phyloP scores from a whole-genome alignment of 805 yeast genomes.

The Saccharomycopsis fodiens region DNA sequence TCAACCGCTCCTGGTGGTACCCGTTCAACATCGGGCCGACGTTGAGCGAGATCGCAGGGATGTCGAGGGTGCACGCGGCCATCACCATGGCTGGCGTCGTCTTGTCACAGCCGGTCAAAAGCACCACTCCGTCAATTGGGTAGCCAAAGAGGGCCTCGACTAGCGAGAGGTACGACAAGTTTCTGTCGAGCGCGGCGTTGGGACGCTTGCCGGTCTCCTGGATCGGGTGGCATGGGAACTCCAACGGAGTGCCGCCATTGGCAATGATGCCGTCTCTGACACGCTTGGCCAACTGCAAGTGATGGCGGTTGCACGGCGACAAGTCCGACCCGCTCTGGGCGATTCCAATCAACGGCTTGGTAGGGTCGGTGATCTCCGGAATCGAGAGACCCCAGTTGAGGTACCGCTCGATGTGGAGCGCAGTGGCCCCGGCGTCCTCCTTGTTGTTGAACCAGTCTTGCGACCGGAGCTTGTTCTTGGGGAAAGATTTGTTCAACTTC shows the following conservation, averaged over 20 bases:
- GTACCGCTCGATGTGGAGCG: constrained; percentile 24
- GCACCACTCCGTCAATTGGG: constrained; percentile 24
- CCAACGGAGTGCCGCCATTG: constrained; percentile 23
- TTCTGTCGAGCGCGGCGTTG: constrained; percentile 23
- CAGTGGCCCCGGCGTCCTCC: constrained; percentile 23
- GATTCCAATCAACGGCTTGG: constrained; percentile 21
- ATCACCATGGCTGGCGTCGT: constrained; percentile 47
- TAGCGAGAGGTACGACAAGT: constrained; percentile 22
- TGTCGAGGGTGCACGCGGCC: constrained; percentile 48
- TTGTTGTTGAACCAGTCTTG: constrained; percentile 23
- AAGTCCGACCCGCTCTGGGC: constrained; percentile 22
- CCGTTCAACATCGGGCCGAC: constrained; percentile 35
- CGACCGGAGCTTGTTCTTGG: constrained; percentile 19
- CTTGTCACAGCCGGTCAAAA: constrained; percentile 35
- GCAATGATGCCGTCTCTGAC: constrained; percentile 24
- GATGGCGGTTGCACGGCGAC: constrained; percentile 24
- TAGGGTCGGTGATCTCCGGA: constrained; percentile 18
- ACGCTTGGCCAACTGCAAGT: constrained; percentile 22
- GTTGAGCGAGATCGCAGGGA: constrained; percentile 45
- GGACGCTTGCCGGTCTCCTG: constrained; percentile 25
- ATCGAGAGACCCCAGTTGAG: constrained; percentile 24
- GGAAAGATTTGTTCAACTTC: constrained; percentile 5
- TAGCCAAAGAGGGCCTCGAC: constrained; percentile 24
- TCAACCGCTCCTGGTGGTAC: constrained; percentile 19
- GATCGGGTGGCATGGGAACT: constrained; percentile 24